Percentiles rank a stretch among this genome's conserved stretches.
Conservation (phyloP, 352 stramenopile species). For the Halophytophthora batemanensis region DNA sequence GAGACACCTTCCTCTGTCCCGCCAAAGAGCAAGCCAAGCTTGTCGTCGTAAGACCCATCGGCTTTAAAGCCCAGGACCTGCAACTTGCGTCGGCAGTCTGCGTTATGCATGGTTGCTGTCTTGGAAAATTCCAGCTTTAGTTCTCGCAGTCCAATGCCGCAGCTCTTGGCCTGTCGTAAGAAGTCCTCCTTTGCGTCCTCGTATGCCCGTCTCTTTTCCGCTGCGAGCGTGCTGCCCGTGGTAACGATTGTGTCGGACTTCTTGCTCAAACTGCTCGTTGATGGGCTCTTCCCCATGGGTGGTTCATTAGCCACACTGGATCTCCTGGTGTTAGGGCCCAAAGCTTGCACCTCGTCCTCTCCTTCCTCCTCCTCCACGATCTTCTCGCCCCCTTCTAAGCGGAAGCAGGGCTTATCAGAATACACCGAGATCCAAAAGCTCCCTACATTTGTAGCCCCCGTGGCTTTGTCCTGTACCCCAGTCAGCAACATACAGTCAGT, state of each 20-base stretch:
- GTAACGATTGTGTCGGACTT: slow-evolving; percentile 27
- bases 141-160: slow-evolving; percentile 64
- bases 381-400: slow-evolving; percentile 64
- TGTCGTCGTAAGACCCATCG: slow-evolving; percentile 70
- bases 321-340: slow-evolving; percentile 3
- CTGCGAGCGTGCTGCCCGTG: slow-evolving; percentile 26
- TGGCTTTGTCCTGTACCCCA: slow-evolving; percentile 57
- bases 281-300: slow-evolving; percentile 7
- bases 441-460: slow-evolving; percentile 71
- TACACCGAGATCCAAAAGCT: slow-evolving; percentile 86
- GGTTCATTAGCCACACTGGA: neutral
- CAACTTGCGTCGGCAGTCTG: slow-evolving; percentile 59
- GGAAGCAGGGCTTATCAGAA: slow-evolving; percentile 61
- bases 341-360: slow-evolving; percentile 28
- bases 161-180: slow-evolving; percentile 51
- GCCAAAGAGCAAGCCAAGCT: slow-evolving; percentile 58
- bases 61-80: slow-evolving; percentile 63
- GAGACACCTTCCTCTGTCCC: slow-evolving; percentile 33
- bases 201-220: slow-evolving; percentile 55
- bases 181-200: slow-evolving; percentile 76
- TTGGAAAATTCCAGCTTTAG: slow-evolving; percentile 71
- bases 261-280: slow-evolving; percentile 29
- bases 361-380: slow-evolving; percentile 83
- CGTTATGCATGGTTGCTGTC: slow-evolving; percentile 36
- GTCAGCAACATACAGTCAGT: neutral